phyloP scores from a whole-genome alignment of 202 grass and related monocot species.

The Bolboschoenoplectus hybrid region DNA sequence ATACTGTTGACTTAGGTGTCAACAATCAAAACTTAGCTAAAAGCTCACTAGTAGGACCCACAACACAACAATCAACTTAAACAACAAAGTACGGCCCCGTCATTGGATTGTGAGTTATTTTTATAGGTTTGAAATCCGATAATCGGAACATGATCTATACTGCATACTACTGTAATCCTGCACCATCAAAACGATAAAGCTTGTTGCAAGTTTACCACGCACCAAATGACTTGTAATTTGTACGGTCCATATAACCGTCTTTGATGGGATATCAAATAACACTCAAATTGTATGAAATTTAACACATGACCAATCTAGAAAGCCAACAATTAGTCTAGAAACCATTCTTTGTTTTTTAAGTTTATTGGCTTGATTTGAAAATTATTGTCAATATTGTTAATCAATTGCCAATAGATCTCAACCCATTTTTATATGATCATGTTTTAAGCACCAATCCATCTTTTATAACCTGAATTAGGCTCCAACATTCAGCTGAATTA shows the following conservation, averaged over 20 bases:
- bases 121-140: background rate
- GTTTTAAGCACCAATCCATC: background rate
- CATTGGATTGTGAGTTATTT: background rate
- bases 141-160: background rate
- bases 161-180: constrained; percentile 1
- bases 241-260: background rate
- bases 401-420: background rate
- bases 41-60: background rate
- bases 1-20: background rate
- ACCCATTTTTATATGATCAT: background rate
- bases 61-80: background rate
- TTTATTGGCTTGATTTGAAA: background rate
- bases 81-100: background rate
- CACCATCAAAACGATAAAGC: background rate
- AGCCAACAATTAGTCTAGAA: background rate
- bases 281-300: background rate
- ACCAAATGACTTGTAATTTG: background rate
- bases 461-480: background rate
- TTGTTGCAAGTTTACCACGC: background rate
- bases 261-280: background rate
- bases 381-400: background rate
- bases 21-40: background rate
- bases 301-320: background rate
- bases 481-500: background rate
- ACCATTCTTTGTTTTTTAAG: background rate